A percentile compares a stretch with the other conserved stretches of the same genome.
Evolutionary conservation across 768 basidiomycete species (phyloP).

Genomic region (Clitopilus passeckerianus): DNA sequence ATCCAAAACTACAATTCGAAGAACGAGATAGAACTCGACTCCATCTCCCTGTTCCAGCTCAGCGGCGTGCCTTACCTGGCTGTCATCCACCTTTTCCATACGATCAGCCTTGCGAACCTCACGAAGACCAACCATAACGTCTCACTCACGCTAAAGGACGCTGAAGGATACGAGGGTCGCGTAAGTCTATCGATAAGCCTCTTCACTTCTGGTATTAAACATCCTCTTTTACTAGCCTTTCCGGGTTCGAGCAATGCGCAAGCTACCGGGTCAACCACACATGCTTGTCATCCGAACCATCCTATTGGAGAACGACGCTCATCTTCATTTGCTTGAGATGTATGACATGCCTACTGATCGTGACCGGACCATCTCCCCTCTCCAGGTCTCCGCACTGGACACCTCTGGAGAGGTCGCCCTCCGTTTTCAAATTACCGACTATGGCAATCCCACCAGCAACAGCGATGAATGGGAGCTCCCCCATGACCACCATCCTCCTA

Average conservation of each 20-base stretch:
- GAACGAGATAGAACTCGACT: conserved; percentile 32
- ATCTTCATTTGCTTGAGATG: conserved; percentile 23
- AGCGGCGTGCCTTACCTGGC: conserved; percentile 34
- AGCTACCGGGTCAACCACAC: conserved; percentile 45
- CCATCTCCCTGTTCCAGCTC: conserved; percentile 37
- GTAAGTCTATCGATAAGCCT: conserved; percentile 12
- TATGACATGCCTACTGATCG: conserved; percentile 1
- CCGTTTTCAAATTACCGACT: conserved; percentile 36
- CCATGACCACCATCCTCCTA: conserved; percentile 21
- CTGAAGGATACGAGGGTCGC: conserved; percentile 15
- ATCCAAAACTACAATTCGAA: conserved; percentile 29
- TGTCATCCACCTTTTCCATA: conserved; percentile 35
- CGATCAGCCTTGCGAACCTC: conserved; percentile 37
- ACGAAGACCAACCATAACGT: conserved; percentile 20
- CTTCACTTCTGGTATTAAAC: background rate
- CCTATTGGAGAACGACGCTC: conserved; percentile 6
- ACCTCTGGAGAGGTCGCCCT: conserved; percentile 18
- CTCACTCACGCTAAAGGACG: conserved; percentile 33
- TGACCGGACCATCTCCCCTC: background rate
- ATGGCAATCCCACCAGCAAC: conserved; percentile 22
- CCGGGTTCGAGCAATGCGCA: conserved; percentile 45
- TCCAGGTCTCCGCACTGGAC: conserved; percentile 10
- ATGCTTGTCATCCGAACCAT: conserved; percentile 47
- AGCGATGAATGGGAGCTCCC: conserved; percentile 21
- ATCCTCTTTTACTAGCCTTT: conserved; percentile 30